Evolutionary conservation across 1,284 basidiomycete species (phyloP), one percentile per base, ranked within the genome.

Genomic region (Melampsora abietis-canadensis): DNA sequence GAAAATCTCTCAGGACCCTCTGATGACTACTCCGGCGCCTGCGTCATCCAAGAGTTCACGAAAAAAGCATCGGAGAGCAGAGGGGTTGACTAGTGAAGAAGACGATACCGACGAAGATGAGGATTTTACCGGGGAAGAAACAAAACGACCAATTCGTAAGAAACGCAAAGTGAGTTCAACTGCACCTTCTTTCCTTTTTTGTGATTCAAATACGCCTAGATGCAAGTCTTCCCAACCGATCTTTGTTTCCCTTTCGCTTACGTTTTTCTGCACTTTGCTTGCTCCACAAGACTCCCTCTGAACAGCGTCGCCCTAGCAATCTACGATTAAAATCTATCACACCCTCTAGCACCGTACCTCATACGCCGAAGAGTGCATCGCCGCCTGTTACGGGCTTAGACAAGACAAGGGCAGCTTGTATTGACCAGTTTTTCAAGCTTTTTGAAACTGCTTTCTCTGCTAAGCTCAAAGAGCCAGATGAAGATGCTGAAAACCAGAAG

Each of bases 1-100:
- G 10, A 48, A 37, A 27, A 15, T 30, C 14, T 51, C 21, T 47
- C 37, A 61, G 24, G 68, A 48, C 46, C 27, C 17, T 72, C 61
- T 62, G 24, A n/a, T 40, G 37, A 62, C 37, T 24, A 46, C 21
- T 24, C 46, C 34, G 27, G 24, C 40, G 14, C 37, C 68, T 27
- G 59, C 34, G 21, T 34, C 68, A 21, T 34, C 63, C 5, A 65
- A 59, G 57, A 19, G 30, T 14, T 46, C 63, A 64, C 48, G 63
- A 4, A 51, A 62, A 47, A 65, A 66, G 57, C 63, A 57, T 10
- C 63, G 54, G 44, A 63, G 40, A 19, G 70, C 70, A 57, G 70
- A 73, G 64, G 70, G 63, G 10, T 73, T 73, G 40, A 73, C 46
- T 57, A 66, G 63, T 34, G 70, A 66, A 27, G 70, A 65, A 73